Evolutionary conservation across 2,329 filamentous ascomycete genomes (phyloP), one percentile per base, ranked within the genome.

Genomic region (Bipolaris cookei): DNA sequence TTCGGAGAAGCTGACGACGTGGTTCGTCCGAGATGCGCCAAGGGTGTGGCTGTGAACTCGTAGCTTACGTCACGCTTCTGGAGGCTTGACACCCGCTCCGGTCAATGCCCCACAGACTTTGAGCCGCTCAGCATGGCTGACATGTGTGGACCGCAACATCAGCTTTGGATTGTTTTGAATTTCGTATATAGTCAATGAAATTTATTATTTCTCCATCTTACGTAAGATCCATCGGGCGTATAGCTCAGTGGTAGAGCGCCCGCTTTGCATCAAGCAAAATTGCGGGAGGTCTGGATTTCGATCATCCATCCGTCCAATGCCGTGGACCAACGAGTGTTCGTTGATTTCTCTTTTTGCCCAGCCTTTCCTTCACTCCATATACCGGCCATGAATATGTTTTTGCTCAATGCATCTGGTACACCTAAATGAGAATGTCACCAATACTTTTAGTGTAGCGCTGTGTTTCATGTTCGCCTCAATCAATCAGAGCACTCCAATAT

Each of bases 171-270:
- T n/a, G 8, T 10, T 3, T 3, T 8, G 0, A 7, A 2, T 3
- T 1, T 16, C 6, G 5, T 21, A 32, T 52, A 1, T 4, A 3
- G 11, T 20, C 0, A 3, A 30, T 30, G 3, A 1, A 30, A 30
- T 13, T 30, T 30, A 2, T 2, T 0, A 13, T 13, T 11, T 6
- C 3, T 30, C 7, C 48, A 59, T 46, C 38, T 56, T 46, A 41
- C 32, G 34, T 48, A 32, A 46, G 7, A 50, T 28, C 32, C 42
- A 14, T 7, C 2, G 71, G 71, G 71, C 66, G 56, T 74, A 51
- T 74, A 63, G 72, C 72, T 73, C 72, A 75, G 73, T 75, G 72
- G 73, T 73, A 76, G 73, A 73, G 73, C 72, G 73, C 59, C 64
- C 70, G 73, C 73, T 76, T 76, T 75, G 73, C 72, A 76, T 71